phyloP scores from a whole-genome alignment of 306 rosid species.

The Cajanus cajan region DNA sequence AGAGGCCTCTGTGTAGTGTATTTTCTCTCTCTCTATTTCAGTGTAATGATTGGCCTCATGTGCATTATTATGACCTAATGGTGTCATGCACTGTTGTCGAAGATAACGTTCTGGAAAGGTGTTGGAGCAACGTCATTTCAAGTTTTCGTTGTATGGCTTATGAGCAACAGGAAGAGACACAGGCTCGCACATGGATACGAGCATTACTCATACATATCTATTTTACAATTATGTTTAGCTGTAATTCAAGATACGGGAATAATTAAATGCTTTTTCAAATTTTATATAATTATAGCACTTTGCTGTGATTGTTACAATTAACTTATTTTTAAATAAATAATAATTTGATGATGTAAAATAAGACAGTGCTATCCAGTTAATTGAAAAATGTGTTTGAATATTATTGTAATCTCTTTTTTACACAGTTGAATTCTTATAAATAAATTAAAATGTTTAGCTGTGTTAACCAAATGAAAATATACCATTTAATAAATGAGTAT shows the following conservation, averaged over 20 bases:
- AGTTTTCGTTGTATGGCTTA: neutral
- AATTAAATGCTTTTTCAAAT: neutral
- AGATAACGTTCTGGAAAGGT: neutral
- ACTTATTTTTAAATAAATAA: too few relatives aligned
- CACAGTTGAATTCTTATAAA: too few relatives aligned
- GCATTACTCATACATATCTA: neutral
- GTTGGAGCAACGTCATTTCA: slow-evolving; percentile 8
- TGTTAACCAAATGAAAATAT: neutral
- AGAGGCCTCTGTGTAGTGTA: neutral
- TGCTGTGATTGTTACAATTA: too few relatives aligned
- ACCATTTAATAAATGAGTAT: neutral
- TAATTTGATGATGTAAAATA: too few relatives aligned
- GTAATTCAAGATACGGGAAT: neutral
- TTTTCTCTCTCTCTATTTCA: neutral
- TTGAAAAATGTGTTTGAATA: too few relatives aligned
- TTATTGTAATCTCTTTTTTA: too few relatives aligned
- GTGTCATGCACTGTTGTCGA: neutral
- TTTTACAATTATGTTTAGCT: neutral
- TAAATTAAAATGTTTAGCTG: neutral
- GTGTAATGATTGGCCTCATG: neutral
- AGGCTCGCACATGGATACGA: neutral
- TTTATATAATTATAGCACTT: neutral
- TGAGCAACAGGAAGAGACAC: neutral
- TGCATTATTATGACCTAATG: neutral
- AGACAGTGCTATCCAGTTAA: too few relatives aligned